A percentile compares a stretch with the other conserved stretches of the same genome.
Conservation (phyloP, 78 protist genomes). For the Bodo saltans region DNA sequence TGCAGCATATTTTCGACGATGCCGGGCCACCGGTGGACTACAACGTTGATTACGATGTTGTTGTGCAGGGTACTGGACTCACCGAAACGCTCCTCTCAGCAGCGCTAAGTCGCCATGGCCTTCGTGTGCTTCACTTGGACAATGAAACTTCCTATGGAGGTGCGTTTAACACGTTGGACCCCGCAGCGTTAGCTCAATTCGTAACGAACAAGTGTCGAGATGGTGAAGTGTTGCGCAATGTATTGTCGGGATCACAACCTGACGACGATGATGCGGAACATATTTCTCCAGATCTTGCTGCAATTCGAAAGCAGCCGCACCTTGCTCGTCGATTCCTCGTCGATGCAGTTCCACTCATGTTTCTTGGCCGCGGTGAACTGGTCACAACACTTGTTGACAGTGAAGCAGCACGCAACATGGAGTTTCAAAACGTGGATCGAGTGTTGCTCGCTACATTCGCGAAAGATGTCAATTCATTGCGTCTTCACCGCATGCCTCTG, state of each 20-base stretch:
- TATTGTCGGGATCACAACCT: too few relatives aligned
- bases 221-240: not conserved
- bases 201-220: not conserved
- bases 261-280: not conserved
- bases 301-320: too few relatives aligned
- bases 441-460: not conserved
- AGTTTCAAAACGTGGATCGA: not conserved
- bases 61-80: not conserved
- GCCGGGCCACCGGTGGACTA: not conserved
- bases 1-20: not conserved
- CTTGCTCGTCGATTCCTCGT: not conserved
- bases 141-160: not conserved
- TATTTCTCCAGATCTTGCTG: not conserved
- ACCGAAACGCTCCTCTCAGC: not conserved
- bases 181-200: not conserved
- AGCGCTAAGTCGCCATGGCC: not conserved
- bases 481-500: not conserved
- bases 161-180: not conserved
- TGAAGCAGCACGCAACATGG: not conserved
- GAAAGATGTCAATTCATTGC: not conserved
- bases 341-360: not conserved
- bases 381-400: not conserved
- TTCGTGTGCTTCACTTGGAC: slow-evolving; percentile 9
- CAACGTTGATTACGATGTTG: not conserved
- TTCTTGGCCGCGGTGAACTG: not conserved